A percentile compares a stretch with the other conserved stretches of the same genome.
Conservation (phyloP, 2,329 filamentous ascomycete species). For the Ophiocordyceps robertsii region DNA sequence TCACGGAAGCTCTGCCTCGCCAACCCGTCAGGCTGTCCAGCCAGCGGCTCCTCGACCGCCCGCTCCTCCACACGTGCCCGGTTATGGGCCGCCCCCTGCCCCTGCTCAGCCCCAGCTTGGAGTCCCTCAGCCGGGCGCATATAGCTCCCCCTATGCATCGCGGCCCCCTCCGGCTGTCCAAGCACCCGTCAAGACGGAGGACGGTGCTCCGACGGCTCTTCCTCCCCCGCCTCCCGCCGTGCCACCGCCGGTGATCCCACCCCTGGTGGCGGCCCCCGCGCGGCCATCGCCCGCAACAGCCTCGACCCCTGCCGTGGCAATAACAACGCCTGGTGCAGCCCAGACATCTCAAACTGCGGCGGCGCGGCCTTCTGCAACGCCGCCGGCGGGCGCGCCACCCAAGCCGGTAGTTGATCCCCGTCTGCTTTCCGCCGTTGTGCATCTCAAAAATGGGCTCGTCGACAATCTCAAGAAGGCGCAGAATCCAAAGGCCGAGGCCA, state of each 20-base stretch:
- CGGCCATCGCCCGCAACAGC: constrained; percentile 5
- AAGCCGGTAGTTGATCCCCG: constrained; percentile 29
- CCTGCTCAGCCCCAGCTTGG: constrained; percentile 19
- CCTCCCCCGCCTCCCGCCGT: neutral
- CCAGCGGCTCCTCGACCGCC: constrained; percentile 15
- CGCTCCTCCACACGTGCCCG: constrained; percentile 19
- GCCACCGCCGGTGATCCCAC: constrained; percentile 2
- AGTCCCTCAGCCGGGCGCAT: constrained; percentile 16
- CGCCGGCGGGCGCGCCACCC: constrained; percentile 11
- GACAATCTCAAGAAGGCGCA: constrained; percentile 29
- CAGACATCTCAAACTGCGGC: neutral
- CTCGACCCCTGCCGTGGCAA: constrained; percentile 6
- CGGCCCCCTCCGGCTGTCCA: constrained; percentile 16
- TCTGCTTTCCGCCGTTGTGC: constrained; percentile 26
- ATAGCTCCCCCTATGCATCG: constrained; percentile 24
- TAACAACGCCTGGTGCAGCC: constrained; percentile 6
- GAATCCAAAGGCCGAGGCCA: constrained; percentile 28
- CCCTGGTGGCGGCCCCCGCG: neutral
- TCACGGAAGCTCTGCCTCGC: constrained; percentile 14
- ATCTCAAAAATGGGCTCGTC: constrained; percentile 32
- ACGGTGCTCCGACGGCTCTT: constrained; percentile 7
- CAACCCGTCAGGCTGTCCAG: constrained; percentile 10
- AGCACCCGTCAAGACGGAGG: constrained; percentile 15
- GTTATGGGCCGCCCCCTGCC: constrained; percentile 21
- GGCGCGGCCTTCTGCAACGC: constrained; percentile 10